Evolutionary conservation across 129 eudicot species (phyloP).

Genomic region (Centella asiatica): DNA sequence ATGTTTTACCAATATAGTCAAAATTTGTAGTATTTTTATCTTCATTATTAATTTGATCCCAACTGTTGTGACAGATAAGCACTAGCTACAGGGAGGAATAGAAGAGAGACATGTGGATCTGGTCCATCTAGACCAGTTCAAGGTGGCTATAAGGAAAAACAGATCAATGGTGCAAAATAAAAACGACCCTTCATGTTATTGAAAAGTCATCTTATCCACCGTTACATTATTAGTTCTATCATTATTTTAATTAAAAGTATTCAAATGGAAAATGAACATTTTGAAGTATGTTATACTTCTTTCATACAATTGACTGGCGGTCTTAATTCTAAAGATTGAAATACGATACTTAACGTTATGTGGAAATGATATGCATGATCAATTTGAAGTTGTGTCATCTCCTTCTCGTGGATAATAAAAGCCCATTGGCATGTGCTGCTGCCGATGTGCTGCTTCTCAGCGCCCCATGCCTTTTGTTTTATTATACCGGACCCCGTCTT

Average conservation of each 20-base stretch:
- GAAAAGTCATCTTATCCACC: slow-evolving; percentile 25
- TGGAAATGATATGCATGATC: slow-evolving; percentile 9
- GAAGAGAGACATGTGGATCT: neutral
- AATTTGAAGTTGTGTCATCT: neutral
- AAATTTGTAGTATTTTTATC: neutral
- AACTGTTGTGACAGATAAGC: slow-evolving; percentile 27
- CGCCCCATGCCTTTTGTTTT: too few species aligned
- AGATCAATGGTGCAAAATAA: slow-evolving; percentile 16
- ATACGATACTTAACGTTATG: neutral
- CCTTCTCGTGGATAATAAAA: too few species aligned
- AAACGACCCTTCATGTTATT: slow-evolving; percentile 24
- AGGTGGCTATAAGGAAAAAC: neutral
- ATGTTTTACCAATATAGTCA: neutral
- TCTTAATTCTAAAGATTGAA: neutral
- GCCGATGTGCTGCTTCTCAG: too few species aligned
- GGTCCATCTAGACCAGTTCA: neutral
- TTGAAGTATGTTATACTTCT: neutral
- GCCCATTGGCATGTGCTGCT: too few species aligned
- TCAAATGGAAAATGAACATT: neutral
- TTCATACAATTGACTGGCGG: too few species aligned
- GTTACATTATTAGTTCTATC: neutral
- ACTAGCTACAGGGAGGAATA: neutral
- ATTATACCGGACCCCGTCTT: too few species aligned
- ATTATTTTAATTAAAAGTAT: neutral
- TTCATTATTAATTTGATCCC: slow-evolving; percentile 1